Evolutionary conservation across 2,329 filamentous ascomycete genomes (phyloP).

Genomic region (Onygena corvina): DNA sequence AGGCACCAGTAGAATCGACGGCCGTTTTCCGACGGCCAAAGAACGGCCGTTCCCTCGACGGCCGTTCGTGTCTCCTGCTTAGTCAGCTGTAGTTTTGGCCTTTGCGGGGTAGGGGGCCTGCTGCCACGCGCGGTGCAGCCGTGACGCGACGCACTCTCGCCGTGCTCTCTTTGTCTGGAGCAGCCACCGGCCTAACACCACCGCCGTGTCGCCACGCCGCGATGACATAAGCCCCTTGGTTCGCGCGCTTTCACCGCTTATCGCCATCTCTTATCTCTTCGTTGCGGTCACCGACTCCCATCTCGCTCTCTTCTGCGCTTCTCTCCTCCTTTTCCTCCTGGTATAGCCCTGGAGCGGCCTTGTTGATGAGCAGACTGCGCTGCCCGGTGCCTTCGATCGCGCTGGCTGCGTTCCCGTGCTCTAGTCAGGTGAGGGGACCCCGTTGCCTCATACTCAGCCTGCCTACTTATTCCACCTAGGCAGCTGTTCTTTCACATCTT

Average conservation of each 20-base stretch:
- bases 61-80: conserved; percentile 4
- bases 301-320: conserved; percentile 9
- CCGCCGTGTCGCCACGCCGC: background rate
- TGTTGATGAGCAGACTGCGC: background rate
- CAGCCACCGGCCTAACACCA: background rate
- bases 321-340: conserved; percentile 8
- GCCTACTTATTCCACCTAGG: background rate
- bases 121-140: background rate
- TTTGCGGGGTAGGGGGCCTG: background rate
- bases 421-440: background rate
- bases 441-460: background rate
- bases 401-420: background rate
- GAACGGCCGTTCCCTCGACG: background rate
- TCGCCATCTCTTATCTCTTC: no score
- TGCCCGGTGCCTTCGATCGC: background rate
- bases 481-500: background rate
- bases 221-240: background rate
- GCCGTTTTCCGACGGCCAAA: no score
- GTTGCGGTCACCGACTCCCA: no score
- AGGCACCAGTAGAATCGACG: no score
- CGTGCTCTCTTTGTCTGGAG: no score
- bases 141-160: background rate
- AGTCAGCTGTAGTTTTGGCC: background rate
- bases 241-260: background rate
- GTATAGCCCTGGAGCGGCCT: conserved; percentile 8